Percentiles rank a stretch among this genome's conserved stretches.
These are phyloP conservation scores for Penicillium nordicum DNA, from an alignment of 2,329 filamentous ascomycete species.

Conservation along the genomic window DNA sequence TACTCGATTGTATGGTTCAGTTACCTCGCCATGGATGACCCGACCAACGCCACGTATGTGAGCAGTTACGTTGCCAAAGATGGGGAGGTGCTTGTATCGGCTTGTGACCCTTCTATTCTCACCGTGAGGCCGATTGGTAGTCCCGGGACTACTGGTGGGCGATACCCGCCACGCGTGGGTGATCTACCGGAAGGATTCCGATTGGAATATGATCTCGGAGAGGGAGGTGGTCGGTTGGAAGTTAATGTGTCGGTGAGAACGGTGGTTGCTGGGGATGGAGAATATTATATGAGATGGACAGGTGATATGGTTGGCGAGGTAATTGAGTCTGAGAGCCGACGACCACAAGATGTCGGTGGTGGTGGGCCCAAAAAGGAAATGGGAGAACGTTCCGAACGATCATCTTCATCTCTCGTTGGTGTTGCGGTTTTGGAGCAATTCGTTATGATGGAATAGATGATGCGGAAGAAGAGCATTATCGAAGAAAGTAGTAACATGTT, in stretches of 20 bases:
- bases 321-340: neutral
- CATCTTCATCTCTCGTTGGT: constrained; percentile 6
- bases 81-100: constrained; percentile 24
- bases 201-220: constrained; percentile 14
- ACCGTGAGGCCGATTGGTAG: constrained; percentile 12
- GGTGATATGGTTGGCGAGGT: constrained; percentile 17
- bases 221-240: constrained; percentile 6
- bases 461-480: neutral
- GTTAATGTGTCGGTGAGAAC: constrained; percentile 13
- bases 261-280: constrained; percentile 12
- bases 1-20: constrained; percentile 49
- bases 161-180: constrained; percentile 19
- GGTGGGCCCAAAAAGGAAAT: neutral
- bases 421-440: constrained; percentile 28
- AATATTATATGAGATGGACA: constrained; percentile 24
- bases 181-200: constrained; percentile 18
- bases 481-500: neutral
- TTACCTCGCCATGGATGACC: constrained; percentile 20
- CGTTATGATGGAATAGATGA: constrained; percentile 10
- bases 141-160: constrained; percentile 3
- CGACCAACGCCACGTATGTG: constrained; percentile 25
- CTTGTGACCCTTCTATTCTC: constrained; percentile 22
- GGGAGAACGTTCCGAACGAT: too few relatives aligned
- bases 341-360: neutral
- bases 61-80: constrained; percentile 34